Percentiles rank a stretch among this genome's conserved stretches.
These are phyloP conservation scores for Styphnolobium japonicum DNA, from an alignment of 306 rosid genomes.

Conservation along the genomic window DNA sequence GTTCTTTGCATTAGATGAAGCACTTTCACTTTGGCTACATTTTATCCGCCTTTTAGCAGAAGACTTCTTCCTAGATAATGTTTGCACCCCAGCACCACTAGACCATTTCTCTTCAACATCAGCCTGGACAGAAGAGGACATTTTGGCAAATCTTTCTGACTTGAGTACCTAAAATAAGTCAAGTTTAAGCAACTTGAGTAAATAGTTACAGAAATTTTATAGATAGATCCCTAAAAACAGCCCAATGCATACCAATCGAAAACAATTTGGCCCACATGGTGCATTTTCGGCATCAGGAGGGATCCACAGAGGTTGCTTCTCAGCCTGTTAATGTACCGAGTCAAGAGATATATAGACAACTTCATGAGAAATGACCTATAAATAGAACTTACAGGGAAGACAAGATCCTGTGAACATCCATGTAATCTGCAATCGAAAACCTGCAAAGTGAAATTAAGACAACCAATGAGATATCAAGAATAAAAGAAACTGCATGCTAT, in stretches of 20 bases:
- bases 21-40: conserved; percentile 82
- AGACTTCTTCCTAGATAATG: conserved; percentile 56
- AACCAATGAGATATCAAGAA: conserved; percentile 15
- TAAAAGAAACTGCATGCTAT: conserved; percentile 15
- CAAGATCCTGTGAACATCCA: conserved; percentile 99
- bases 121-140: conserved; percentile 49
- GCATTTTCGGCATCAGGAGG: conserved; percentile 61
- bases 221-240: conserved; percentile 10
- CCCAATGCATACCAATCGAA: conserved; percentile 58
- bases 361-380: conserved; percentile 8
- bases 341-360: conserved; percentile 6
- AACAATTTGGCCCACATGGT: conserved; percentile 84
- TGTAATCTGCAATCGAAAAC: conserved; percentile 95
- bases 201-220: background rate
- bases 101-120: conserved; percentile 66
- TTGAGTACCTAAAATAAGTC: conserved; percentile 54
- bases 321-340: conserved; percentile 64
- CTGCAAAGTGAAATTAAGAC: conserved; percentile 43
- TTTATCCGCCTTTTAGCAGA: conserved; percentile 62
- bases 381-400: conserved; percentile 75
- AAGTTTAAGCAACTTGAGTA: conserved; percentile 31
- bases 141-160: conserved; percentile 52
- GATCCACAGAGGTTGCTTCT: conserved; percentile 71
- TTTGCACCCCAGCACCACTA: conserved; percentile 43
- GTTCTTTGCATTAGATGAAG: conserved; percentile 88